phyloP scores from a whole-genome alignment of 805 yeast genomes.

The Candida nitratophila region DNA sequence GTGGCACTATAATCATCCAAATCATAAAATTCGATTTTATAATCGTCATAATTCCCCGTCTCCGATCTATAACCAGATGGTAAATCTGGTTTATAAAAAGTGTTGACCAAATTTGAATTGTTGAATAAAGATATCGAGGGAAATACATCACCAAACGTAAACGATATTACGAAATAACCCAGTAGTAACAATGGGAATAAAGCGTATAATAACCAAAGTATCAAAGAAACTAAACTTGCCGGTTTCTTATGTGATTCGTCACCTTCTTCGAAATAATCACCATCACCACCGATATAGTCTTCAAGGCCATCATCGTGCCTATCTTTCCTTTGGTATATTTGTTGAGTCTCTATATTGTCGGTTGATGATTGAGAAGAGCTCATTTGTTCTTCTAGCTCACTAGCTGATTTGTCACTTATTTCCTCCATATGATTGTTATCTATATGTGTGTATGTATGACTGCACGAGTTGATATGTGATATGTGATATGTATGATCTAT shows the following conservation, averaged over 20 bases:
- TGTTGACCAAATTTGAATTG: slow-evolving; percentile 2
- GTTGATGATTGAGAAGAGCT: background rate
- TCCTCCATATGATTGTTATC: background rate
- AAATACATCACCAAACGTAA: background rate
- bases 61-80: slow-evolving; percentile 24
- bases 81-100: slow-evolving; percentile 27
- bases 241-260: background rate
- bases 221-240: background rate
- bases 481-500: too few species aligned
- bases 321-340: too few species aligned
- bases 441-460: too few species aligned
- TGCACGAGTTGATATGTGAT: too few species aligned
- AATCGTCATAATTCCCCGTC: slow-evolving; percentile 19
- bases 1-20: slow-evolving; percentile 58
- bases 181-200: slow-evolving; percentile 11
- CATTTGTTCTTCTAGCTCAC: background rate
- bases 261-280: slow-evolving; percentile 3
- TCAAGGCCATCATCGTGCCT: background rate
- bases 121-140: slow-evolving; percentile 3
- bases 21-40: slow-evolving; percentile 64
- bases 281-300: slow-evolving; percentile 5
- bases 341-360: background rate
- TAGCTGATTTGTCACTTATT: background rate
- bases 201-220: slow-evolving; percentile 17
- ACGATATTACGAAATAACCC: slow-evolving; percentile 7